Evolutionary conservation across 2,329 filamentous ascomycete species (phyloP), one percentile per base, ranked within the genome.

Genomic region (Botrytis paeoniae): DNA sequence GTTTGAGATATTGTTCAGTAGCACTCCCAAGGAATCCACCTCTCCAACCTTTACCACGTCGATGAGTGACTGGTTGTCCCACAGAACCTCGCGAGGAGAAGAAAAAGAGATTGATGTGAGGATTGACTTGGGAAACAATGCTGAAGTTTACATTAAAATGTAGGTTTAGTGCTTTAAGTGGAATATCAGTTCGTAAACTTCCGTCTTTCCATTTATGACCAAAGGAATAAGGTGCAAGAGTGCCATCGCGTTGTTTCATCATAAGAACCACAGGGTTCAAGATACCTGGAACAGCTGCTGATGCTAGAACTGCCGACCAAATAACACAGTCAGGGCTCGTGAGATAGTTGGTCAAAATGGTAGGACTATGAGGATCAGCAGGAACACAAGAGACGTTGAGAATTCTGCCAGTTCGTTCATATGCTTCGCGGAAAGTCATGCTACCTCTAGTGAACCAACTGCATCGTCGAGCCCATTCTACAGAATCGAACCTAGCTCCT

Each of bases 201-300:
- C 96, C 96, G 81, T 99, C 96, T 83, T 99, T 99, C 96, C 96
- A 99, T 83, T 98, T 98, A 85, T 98, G 95, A 0, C 96, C 96
- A 80, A 99, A 99, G 0, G 93, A 97, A 82, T 97, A 99, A 0
- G 96, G 96, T 0, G 90, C 89, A 6, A 99, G 85, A 3, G 86
- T 90, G 1, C 94, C 95, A 74, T 94, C 89, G 29, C 87, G 86
- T 70, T 88, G 92, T 86, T 90, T 90, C 91, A 97, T 95, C 91
- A 98, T 95, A 12, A 99, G 89, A 1, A 99, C 95, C 3, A 97
- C 93, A 0, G 96, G 96, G 80, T 98, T 98, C 51, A 98, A 85
- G 73, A 99, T 98, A 1, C 96, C 96, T 0, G 96, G 96, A 0
- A 99, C 96, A 7, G 96, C 96, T 6, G 96, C 96, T 9, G 95